phyloP scores from a whole-genome alignment of 164 flowering plant genomes.

The Piper betle region DNA sequence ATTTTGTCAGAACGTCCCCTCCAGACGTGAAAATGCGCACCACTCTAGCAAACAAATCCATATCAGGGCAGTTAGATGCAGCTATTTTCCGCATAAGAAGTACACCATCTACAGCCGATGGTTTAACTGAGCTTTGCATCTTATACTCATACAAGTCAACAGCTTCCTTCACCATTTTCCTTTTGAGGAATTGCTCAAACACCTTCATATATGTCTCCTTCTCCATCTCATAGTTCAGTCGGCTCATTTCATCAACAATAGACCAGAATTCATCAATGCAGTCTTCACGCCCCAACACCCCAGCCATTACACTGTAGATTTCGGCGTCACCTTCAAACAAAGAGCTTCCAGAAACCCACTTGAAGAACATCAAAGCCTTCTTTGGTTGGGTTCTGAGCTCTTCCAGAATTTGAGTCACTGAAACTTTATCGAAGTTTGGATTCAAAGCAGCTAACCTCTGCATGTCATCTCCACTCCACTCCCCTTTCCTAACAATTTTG shows the following conservation, averaged over 20 bases:
- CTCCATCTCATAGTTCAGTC: slow-evolving; percentile 45
- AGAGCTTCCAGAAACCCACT: slow-evolving; percentile 53
- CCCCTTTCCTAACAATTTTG: slow-evolving; percentile 27
- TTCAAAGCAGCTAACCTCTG: slow-evolving; percentile 22
- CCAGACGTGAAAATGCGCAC: slow-evolving; percentile 25
- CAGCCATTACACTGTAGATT: slow-evolving; percentile 45
- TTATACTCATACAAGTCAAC: slow-evolving; percentile 63
- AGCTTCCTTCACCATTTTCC: slow-evolving; percentile 51
- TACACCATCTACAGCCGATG: slow-evolving; percentile 36
- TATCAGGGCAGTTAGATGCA: slow-evolving; percentile 28
- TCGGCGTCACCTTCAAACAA: slow-evolving; percentile 30
- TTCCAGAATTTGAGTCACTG: slow-evolving; percentile 36
- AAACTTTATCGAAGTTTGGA: slow-evolving; percentile 28
- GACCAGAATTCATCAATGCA: slow-evolving; percentile 50
- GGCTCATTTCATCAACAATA: slow-evolving; percentile 49
- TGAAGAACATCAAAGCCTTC: slow-evolving; percentile 54
- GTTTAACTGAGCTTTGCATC: slow-evolving; percentile 41
- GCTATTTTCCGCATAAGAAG: slow-evolving; percentile 51
- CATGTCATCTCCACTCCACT: slow-evolving; percentile 45
- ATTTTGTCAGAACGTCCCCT: slow-evolving; percentile 36
- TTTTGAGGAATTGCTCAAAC: slow-evolving; percentile 29
- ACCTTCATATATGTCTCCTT: slow-evolving; percentile 34
- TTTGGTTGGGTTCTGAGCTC: slow-evolving; percentile 28
- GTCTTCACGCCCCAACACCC: slow-evolving; percentile 50
- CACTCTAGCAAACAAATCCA: slow-evolving; percentile 44